These are phyloP conservation scores for Stephania yunnanensis DNA, from an alignment of 164 flowering plant species.

Conservation along the genomic window DNA sequence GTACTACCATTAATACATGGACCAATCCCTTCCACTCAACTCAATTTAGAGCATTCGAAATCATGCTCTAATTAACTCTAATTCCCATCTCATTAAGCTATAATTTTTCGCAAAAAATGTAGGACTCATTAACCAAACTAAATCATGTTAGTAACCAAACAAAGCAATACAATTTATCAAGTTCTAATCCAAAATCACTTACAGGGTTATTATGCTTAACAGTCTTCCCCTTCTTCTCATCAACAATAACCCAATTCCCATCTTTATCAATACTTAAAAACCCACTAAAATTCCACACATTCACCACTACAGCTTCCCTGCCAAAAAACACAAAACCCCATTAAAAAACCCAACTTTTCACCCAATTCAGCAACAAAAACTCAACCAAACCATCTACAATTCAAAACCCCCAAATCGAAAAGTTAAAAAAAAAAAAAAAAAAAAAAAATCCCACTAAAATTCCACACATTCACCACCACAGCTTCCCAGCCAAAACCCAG, in stretches of 20 bases:
- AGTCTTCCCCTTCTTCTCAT: conserved; percentile 27
- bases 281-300: conserved; percentile 64
- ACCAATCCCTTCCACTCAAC: too few species aligned
- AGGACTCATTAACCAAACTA: too few species aligned
- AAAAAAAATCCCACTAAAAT: conserved; percentile 47
- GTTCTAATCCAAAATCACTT: conserved; percentile 16
- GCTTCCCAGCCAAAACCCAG: conserved; percentile 38
- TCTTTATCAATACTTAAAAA: conserved; percentile 44
- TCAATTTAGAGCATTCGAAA: too few species aligned
- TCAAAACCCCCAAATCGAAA: neutral
- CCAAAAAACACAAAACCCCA: neutral
- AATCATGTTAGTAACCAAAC: neutral
- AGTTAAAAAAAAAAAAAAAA: too few species aligned
- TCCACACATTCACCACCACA: conserved; percentile 61
- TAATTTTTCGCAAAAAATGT: too few species aligned
- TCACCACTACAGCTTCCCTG: conserved; percentile 62
- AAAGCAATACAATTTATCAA: neutral
- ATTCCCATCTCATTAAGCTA: neutral
- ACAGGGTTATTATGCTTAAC: conserved; percentile 69
- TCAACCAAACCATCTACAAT: neutral
- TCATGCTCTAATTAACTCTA: neutral
- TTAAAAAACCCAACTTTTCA: too few species aligned
- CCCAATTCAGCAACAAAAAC: neutral
- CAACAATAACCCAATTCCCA: conserved; percentile 66
- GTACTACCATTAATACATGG: too few species aligned